Conservation (phyloP, 2,329 filamentous ascomycete species). For the Didymella segeticola region DNA sequence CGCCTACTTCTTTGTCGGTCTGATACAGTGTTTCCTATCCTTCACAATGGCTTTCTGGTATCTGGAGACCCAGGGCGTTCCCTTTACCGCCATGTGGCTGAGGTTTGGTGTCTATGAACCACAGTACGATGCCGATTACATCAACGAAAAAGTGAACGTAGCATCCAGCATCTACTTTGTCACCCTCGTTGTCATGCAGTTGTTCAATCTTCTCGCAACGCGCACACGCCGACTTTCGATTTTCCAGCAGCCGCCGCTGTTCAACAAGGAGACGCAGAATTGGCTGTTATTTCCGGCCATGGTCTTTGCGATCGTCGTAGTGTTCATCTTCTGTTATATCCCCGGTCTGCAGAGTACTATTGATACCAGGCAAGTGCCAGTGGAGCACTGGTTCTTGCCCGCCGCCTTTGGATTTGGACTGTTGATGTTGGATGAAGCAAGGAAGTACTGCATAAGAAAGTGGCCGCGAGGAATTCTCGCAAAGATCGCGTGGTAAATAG, state of each 20-base stretch:
- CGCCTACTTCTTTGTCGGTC: slow-evolving; percentile 73
- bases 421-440: slow-evolving; percentile 69
- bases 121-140: slow-evolving; percentile 32
- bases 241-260: slow-evolving; percentile 73
- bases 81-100: slow-evolving; percentile 73
- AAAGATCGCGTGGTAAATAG: slow-evolving; percentile 67
- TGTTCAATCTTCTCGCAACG: slow-evolving; percentile 76
- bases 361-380: slow-evolving; percentile 68
- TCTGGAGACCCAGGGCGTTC: slow-evolving; percentile 58
- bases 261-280: slow-evolving; percentile 72
- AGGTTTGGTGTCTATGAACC: slow-evolving; percentile 39
- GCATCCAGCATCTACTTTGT: slow-evolving; percentile 81
- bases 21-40: slow-evolving; percentile 53
- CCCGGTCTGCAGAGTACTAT: slow-evolving; percentile 68
- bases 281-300: slow-evolving; percentile 74
- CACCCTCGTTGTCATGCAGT: slow-evolving; percentile 82
- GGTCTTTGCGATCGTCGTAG: slow-evolving; percentile 71
- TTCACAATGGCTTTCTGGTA: slow-evolving; percentile 58
- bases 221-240: slow-evolving; percentile 67
- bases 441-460: slow-evolving; percentile 68
- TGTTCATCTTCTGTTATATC: slow-evolving; percentile 71
- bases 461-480: slow-evolving; percentile 65
- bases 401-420: slow-evolving; percentile 73
- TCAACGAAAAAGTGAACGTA: slow-evolving; percentile 62
- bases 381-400: slow-evolving; percentile 79